A percentile compares a stretch with the other conserved stretches of the same genome.
Conservation (phyloP, 306 rosid species). For the Prunus salicina region DNA sequence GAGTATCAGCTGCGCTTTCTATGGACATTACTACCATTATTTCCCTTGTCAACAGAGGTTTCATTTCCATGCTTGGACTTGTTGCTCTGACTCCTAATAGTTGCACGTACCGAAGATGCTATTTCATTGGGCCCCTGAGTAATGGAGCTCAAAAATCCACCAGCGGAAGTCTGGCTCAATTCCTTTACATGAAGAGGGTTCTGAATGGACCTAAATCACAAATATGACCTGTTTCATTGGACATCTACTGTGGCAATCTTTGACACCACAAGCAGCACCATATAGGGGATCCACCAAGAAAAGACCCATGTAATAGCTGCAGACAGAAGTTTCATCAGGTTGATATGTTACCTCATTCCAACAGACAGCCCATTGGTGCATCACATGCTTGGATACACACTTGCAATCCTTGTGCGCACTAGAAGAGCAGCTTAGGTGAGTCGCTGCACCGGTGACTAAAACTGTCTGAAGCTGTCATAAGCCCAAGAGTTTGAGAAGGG, state of each 20-base stretch:
- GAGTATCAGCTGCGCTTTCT: conserved; percentile 67
- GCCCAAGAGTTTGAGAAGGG: conserved; percentile 83
- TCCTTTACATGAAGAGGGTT: conserved; percentile 78
- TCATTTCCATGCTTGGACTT: conserved; percentile 72
- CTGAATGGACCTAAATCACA: conserved; percentile 86
- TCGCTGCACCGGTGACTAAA: conserved; percentile 71
- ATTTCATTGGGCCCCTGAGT: conserved; percentile 97
- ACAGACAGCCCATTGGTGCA: conserved; percentile 95
- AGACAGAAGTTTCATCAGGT: conserved; percentile 70
- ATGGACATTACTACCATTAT: conserved; percentile 54
- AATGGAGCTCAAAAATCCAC: conserved; percentile 81
- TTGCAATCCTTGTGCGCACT: conserved; percentile 90
- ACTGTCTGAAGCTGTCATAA: conserved; percentile 69
- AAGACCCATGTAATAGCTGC: conserved; percentile 88
- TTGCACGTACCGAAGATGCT: conserved; percentile 90
- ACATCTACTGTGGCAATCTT: conserved; percentile 80
- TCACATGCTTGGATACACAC: conserved; percentile 74
- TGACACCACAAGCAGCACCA: conserved; percentile 99
- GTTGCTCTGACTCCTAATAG: conserved; percentile 78
- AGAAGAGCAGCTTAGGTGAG: conserved; percentile 84
- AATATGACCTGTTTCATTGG: conserved; percentile 81
- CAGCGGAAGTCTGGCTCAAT: conserved; percentile 47
- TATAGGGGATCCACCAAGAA: conserved; percentile 97
- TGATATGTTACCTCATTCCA: conserved; percentile 95
- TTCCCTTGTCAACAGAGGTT: conserved; percentile 53